Percentiles rank a stretch among this genome's conserved stretches.
Conservation (phyloP, 257 asterid species). For the Linaria vulgaris region DNA sequence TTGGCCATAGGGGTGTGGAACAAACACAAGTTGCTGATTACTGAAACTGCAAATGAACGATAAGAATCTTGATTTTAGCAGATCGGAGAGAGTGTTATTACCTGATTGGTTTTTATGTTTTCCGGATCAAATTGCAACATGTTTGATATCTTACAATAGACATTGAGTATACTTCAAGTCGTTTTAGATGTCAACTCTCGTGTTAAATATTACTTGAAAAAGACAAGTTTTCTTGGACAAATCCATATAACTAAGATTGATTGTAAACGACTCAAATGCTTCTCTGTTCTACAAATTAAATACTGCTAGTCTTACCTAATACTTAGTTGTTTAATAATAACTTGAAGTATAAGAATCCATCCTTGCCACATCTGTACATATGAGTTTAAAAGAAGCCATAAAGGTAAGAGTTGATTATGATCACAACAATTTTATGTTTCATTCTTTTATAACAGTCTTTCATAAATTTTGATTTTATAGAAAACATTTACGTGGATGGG, state of each 20-base stretch:
- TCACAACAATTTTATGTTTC: too few relatives aligned
- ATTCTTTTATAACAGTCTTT: too few relatives aligned
- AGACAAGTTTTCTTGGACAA: not conserved
- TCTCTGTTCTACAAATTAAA: not conserved
- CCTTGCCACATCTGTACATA: not conserved
- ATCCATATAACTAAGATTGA: not conserved
- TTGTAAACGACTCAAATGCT: constrained; percentile 14
- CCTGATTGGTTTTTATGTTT: not conserved
- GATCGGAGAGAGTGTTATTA: not conserved
- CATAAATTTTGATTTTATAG: too few relatives aligned
- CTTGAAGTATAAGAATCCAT: not conserved
- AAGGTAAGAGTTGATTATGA: too few relatives aligned
- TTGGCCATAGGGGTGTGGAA: constrained; percentile 33
- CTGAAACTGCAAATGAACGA: too few relatives aligned
- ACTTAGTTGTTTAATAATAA: not conserved
- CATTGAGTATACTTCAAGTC: constrained; percentile 18
- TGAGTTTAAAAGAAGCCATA: too few relatives aligned
- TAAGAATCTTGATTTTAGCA: too few relatives aligned
- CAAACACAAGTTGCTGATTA: not conserved
- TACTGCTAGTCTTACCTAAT: not conserved
- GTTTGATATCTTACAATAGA: constrained; percentile 8
- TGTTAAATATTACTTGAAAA: not conserved
- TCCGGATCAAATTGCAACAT: constrained; percentile 8
- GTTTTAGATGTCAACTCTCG: constrained; percentile 19
- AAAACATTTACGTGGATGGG: too few relatives aligned